These are phyloP conservation scores for Blastobotrys ciferrii DNA, from an alignment of 1,139 yeast genomes.

Conservation along the genomic window DNA sequence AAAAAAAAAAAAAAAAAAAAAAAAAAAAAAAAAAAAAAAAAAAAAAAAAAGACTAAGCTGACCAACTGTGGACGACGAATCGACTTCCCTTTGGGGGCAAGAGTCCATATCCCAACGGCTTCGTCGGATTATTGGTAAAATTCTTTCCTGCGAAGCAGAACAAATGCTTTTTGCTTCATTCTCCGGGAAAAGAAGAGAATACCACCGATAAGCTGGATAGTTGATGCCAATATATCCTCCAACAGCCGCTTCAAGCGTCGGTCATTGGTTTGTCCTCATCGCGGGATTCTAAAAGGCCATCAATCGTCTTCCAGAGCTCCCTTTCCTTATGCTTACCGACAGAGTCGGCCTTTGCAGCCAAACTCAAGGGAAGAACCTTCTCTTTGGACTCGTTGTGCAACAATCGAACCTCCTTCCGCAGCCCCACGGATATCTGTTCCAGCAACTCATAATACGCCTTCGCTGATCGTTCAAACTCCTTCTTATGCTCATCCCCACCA, in stretches of 20 bases:
- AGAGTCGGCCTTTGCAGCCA: conserved; percentile 39
- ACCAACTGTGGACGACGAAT: no score
- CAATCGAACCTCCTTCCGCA: conserved; percentile 42
- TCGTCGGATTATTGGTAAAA: no score
- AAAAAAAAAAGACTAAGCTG: no score
- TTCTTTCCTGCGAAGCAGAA: no score
- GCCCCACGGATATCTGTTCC: conserved; percentile 38
- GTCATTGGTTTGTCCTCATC: conserved; percentile 1
- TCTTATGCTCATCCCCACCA: conserved; percentile 30
- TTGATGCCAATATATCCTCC: no score
- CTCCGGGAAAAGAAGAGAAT: no score
- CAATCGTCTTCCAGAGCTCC: conserved; percentile 33
- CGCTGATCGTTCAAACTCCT: conserved; percentile 34
- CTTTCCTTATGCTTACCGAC: conserved; percentile 37
- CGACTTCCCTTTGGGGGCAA: no score
- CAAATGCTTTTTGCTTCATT: no score
- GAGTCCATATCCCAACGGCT: no score
- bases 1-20: no score
- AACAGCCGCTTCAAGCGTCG: background rate
- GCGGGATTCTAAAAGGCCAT: conserved; percentile 12
- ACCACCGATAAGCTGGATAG: no score
- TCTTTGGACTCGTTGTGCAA: conserved; percentile 41
- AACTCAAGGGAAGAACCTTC: conserved; percentile 38
- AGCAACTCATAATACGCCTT: conserved; percentile 33
- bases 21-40: no score